Evolutionary conservation across 2,329 filamentous ascomycete genomes (phyloP), one percentile per base, ranked within the genome.

Genomic region (Neofusicoccum kwambonambiense): DNA sequence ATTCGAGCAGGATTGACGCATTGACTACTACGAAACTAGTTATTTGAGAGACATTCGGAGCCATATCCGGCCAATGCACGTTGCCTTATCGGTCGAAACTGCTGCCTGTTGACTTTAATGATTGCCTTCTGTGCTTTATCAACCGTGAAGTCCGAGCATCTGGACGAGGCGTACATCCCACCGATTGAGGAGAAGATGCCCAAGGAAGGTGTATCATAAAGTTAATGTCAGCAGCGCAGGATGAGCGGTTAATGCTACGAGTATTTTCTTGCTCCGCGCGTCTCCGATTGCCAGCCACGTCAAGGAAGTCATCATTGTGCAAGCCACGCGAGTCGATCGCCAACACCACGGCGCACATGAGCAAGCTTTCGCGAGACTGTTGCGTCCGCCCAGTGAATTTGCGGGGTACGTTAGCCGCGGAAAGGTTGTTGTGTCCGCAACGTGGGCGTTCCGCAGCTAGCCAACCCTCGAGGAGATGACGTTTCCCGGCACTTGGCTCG

Each of bases 391-490:
- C 34, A 58, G 39, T 22, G 39, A 31, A 45, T 45, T 45, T 58
- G 54, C 54, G 54, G 54, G 54, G 54, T 58, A 58, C 54, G 34
- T 44, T 58, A 45, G 54, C 52, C 44, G 22, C 54, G 54, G 54
- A 45, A 45, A 27, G 51, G 19, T 27, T 15, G 39, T 17, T 22
- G 19, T 17, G 22, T n/a, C 41, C 15, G 15, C 56, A 60, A 60
- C 56, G 42, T 47, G 27, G 57, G 35, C 44, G 17, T 39, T 2
- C 34, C 35, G 52, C 35, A 39, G 52, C 35, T 15, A 45, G 39
- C 52, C 52, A 57, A 44, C 52, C 52, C 17, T 22, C 37, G 6
- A n/a, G 12, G 31, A 19, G 54, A 58, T 58, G 54, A 58, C 54
- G 54, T n/a, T 58, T 58, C 19, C 35, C 39, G 27, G 22, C 13